Evolutionary conservation across 441 rosid genomes (phyloP), one percentile per base, ranked within the genome.

Genomic region (Aleurites moluccanus): DNA sequence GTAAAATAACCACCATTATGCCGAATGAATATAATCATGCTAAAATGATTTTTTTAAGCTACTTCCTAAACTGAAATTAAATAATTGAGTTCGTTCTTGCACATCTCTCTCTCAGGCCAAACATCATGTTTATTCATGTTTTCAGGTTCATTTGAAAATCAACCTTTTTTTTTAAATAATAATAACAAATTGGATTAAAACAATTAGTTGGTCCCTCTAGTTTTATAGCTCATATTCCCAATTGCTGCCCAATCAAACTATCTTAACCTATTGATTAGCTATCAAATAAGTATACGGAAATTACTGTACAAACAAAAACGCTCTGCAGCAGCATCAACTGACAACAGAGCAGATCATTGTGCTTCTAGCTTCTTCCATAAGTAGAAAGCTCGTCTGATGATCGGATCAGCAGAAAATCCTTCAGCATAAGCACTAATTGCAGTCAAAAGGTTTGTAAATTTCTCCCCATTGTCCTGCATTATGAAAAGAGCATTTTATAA

Each of bases 401-500:
- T 79, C 21, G 87, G 87, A 80, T 93, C 97, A 18, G 94, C 92
- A 15, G 97, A 92, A 72, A 86, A 93, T 49, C 99, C 99, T 83
- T 95, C 95, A 2, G 98, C 98, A 72, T 90, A 91, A 23, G 92
- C 92, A 30, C 94, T 82, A 25, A 96, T 85, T 15, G 99, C 99
- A 0, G 73, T 83, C 78, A 96, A 73, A 42, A 96, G 89, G 81
- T 88, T 86, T 14, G 81, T 83, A 80, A 91, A 88, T 77, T 90
- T 95, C 86, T 90, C 95, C 63, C 97, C 98, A 38, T 90, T 79
- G 77, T 96, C 97, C 97, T 93, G 92, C 63, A 81, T 33, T 73
- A 80, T 67, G 67, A 10, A 42, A 49, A 21, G 1, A 4, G 45
- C 9, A 3, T 45, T 10, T 45, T 45, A 45, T 45, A 45, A 45